Conservation (phyloP, 805 yeast genomes). For the Ogataea degrootiae region DNA sequence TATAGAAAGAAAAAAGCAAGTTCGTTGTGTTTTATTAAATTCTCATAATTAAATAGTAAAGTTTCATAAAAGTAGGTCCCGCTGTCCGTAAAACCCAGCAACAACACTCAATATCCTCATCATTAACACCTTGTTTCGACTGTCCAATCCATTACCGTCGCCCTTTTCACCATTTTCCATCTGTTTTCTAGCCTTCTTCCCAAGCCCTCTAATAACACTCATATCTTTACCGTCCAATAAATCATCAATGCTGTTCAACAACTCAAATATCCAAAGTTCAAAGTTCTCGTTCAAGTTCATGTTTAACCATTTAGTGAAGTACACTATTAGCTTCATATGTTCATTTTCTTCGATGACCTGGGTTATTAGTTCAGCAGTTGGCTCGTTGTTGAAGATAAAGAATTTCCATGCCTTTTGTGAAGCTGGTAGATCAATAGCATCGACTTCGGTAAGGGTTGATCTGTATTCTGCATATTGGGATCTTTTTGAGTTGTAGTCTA, state of each 20-base stretch:
- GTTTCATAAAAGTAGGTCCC: constrained; percentile 17
- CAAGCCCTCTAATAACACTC: constrained; percentile 37
- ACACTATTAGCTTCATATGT: constrained; percentile 34
- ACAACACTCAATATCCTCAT: constrained; percentile 17
- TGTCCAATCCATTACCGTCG: constrained; percentile 7
- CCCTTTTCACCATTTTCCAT: constrained; percentile 7
- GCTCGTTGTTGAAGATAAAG: constrained; percentile 31
- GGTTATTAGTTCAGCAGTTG: constrained; percentile 27
- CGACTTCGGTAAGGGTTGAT: constrained; percentile 18
- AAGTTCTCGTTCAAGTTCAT: constrained; percentile 26
- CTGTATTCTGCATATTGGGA: constrained; percentile 17
- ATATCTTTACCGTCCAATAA: constrained; percentile 34
- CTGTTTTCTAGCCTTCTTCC: constrained; percentile 32
- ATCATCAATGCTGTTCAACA: constrained; percentile 36
- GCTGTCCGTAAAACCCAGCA: constrained; percentile 21
- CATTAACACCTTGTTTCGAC: constrained; percentile 13
- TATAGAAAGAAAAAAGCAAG: no score
- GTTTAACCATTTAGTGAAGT: constrained; percentile 39
- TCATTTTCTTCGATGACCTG: constrained; percentile 32
- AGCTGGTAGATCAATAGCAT: constrained; percentile 32
- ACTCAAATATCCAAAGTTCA: constrained; percentile 36
- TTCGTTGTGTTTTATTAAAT: neutral
- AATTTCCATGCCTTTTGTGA: constrained; percentile 40
- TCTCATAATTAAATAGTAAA: neutral
- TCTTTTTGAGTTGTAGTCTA: constrained; percentile 12